Base-by-base conservation (phyloP, 139 green algal genomes). In the Closterium sp. region DNA sequence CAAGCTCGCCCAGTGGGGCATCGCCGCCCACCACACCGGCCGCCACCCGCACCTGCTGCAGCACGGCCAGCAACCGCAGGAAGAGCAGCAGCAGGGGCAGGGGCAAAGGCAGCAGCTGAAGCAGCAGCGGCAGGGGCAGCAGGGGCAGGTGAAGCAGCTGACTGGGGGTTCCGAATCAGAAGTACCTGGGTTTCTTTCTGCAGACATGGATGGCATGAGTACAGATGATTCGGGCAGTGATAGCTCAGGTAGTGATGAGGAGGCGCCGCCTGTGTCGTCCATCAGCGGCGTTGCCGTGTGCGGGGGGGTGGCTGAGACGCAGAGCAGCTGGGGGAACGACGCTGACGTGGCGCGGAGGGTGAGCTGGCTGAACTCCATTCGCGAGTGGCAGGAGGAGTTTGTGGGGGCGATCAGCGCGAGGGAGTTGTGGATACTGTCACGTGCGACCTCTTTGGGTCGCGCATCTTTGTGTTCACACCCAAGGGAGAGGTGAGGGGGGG, bases 381-480 rank as follows among this genome's bases (percentile, higher is more conserved):
- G 95, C 4, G 92, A 96, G 43, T 98, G 97, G 97, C 97, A 98
- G 94, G 88, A 95, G 87, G 97, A 98, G 94, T 98, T 98, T 89
- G 85, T 98, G 33, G 96, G 95, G 84, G 96, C 91, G 33, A 89
- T 98, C 16, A 95, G 94, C 23, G 95, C 97, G 34, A 88, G 93
- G 1, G 97, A 98, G 94, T 98, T 95, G 97, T 98, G 35, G 95
- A 96, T 81, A 97, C 96, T 33, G 94, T 98, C 16, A 97, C 95
- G 1, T 95, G 96, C 64, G 97, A 98, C 93, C 90, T 98, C 34
- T 93, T 98, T 55, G 94, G 95, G 23, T 94, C 95, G 76, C 91
- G 95, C 84, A 96, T 98, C 76, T 98, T 98, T 94, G 96, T 97
- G 5, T 98, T 97, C 95, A 97, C 97, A 0, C 96, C 96, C 35